Base-by-base conservation (phyloP, 306 rosid species). In the Acmispon strigosus region DNA sequence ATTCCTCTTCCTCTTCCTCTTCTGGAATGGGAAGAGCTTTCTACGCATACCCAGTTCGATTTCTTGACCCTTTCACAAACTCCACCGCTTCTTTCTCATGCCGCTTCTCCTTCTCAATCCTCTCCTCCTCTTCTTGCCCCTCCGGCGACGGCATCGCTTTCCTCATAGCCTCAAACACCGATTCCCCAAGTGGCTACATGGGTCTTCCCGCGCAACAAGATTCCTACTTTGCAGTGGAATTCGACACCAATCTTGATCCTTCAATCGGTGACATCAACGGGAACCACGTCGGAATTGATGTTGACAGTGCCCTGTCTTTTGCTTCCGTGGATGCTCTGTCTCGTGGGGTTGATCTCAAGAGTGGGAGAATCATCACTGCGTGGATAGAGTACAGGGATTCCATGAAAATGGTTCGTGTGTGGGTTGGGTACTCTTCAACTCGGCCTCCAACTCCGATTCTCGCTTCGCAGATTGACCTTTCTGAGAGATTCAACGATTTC, bases 321-420 rank as follows among this genome's bases (percentile, higher is more conserved):
- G 69, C 83, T 37, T 86, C 96, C 0, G 89, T 78, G 2, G 95
- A 89, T 52, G 71, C 78, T 14, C 45, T 64, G 5, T 82, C 91
- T 4, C 66, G 74, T 12, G 96, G 96, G 5, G 59, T 90, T 47
- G 82, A 83, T 54, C 69, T 92, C 69, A 85, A 65, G 44, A 85
- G 90, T 68, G 96, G 92, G 36, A 85, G 55, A 18, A 15, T 59
- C 27, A 73, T 92, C 22, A 88, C 75, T 14, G 92, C 87, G 16
- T 92, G 98, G 98, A 77, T 92, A 15, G 96, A 92, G 69, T 92
- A 90, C 49, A 61, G 87, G 19, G 81, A 85, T 34, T 83, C 84
- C 34, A 32, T 69, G 47, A 86, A 86, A 43, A 78, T 79, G 85
- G 66, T 88, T 10, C 78, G 86, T 43, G 96, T 90, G 3, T 92